Evolutionary conservation across 164 flowering plant species (phyloP).

Genomic region (Macadamia integrifolia): DNA sequence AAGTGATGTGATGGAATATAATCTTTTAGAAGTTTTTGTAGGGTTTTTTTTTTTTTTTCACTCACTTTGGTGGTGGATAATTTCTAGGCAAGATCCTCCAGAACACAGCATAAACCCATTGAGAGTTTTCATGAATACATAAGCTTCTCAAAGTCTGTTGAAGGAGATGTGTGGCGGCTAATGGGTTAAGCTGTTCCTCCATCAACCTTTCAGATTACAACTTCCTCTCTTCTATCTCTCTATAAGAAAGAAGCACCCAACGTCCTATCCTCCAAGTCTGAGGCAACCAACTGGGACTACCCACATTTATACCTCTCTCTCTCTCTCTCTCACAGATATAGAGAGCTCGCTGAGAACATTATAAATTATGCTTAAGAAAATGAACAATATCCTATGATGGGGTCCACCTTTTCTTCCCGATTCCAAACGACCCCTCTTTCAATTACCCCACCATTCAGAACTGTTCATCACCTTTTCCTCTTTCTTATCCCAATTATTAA

Average conservation of each 20-base stretch:
- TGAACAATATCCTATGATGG: conserved; percentile 29
- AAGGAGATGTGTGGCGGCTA: conserved; percentile 89
- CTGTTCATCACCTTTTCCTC: conserved; percentile 6
- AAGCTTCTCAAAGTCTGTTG: conserved; percentile 91
- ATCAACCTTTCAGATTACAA: conserved; percentile 16
- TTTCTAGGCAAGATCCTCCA: conserved; percentile 94
- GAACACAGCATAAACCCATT: conserved; percentile 90
- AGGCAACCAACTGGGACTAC: neutral
- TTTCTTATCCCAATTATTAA: conserved; percentile 14
- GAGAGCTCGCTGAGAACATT: conserved; percentile 9
- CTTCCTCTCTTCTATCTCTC: conserved; percentile 18
- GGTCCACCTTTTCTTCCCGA: conserved; percentile 27
- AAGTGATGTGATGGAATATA: neutral
- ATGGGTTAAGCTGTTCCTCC: conserved; percentile 78
- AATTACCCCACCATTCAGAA: conserved; percentile 11
- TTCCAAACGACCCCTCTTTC: conserved; percentile 31
- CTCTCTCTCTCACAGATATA: conserved; percentile 14
- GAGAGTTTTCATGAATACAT: conserved; percentile 76
- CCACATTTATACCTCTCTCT: conserved; percentile 15
- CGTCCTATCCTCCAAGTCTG: neutral
- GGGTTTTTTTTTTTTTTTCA: neutral
- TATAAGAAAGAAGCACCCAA: conserved; percentile 1
- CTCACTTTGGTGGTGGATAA: conserved; percentile 87
- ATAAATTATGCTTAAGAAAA: conserved; percentile 18
- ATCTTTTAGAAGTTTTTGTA: neutral